A percentile compares a stretch with the other conserved stretches of the same genome.
phyloP scores from a whole-genome alignment of 768 basidiomycete genomes.

The Leccinum rimulosum region DNA sequence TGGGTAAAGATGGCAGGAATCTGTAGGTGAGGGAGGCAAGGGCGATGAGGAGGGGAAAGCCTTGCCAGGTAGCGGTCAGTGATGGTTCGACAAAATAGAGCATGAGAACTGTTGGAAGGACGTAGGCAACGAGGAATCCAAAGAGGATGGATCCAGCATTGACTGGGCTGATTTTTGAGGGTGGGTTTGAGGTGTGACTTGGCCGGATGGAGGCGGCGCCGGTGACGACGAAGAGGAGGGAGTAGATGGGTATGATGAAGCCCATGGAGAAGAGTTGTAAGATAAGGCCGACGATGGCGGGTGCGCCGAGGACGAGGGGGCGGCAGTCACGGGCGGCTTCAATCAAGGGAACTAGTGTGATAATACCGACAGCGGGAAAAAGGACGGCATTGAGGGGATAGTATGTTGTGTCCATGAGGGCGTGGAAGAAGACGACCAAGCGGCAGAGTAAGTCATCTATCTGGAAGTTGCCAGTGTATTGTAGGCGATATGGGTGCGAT shows the following conservation, averaged over 20 bases:
- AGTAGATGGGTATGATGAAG: slow-evolving; percentile 46
- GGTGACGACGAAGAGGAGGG: slow-evolving; percentile 43
- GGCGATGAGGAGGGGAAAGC: slow-evolving; percentile 48
- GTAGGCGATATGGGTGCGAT: slow-evolving; percentile 34
- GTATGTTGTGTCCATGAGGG: slow-evolving; percentile 15
- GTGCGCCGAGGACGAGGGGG: slow-evolving; percentile 37
- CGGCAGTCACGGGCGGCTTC: slow-evolving; percentile 43
- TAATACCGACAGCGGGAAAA: slow-evolving; percentile 10
- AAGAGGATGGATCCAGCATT: slow-evolving; percentile 55
- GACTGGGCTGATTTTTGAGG: slow-evolving; percentile 38
- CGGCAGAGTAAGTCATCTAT: slow-evolving; percentile 43
- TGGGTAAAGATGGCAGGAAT: slow-evolving; percentile 28
- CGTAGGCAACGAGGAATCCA: slow-evolving; percentile 42
- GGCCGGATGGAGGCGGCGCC: slow-evolving; percentile 25
- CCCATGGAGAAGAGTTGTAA: slow-evolving; percentile 44
- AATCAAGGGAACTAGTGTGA: slow-evolving; percentile 39
- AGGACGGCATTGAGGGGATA: slow-evolving; percentile 17
- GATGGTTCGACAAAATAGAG: slow-evolving; percentile 39
- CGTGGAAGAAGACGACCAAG: slow-evolving; percentile 48
- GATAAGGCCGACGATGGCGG: slow-evolving; percentile 40
- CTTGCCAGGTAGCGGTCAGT: slow-evolving; percentile 54
- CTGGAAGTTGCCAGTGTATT: slow-evolving; percentile 37
- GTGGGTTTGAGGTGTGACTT: neutral
- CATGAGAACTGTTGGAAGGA: slow-evolving; percentile 48
- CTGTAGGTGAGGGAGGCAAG: slow-evolving; percentile 41